Evolutionary conservation across 2,329 filamentous ascomycete genomes (phyloP), one percentile per base, ranked within the genome.

Genomic region (Arthrobotrys iridis): DNA sequence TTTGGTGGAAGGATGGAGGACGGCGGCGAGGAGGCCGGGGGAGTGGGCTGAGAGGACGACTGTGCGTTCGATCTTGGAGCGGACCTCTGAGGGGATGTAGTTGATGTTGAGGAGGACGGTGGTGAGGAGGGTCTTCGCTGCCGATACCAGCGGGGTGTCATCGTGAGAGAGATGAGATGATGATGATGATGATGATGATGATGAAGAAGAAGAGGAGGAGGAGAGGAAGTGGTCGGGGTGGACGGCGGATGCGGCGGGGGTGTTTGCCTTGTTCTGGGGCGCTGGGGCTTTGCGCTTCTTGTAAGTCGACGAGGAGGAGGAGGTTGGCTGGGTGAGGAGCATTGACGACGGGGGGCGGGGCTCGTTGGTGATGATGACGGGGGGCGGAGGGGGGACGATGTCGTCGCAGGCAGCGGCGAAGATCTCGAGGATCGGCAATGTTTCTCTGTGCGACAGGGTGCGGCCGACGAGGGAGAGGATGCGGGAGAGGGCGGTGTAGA

Each of bases 51-150:
- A 78, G 37, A 79, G 37, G 11, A 80, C 68, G 11, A 78, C 77
- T 3, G 78, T 78, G n/a, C 79, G 64, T 41, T 80, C 79, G 40
- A 80, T 68, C 45, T 78, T 78, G 4, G 65, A 78, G 18, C 79
- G 62, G 2, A 77, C 26, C 50, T 80, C 78, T 0, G 78, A 77
- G 4, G 74, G 73, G 22, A 79, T 52, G 18, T 63, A 64, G 67
- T 11, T 2, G 77, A 67, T 2, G 26, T 76, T 74, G 10, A 71
- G 45, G 4, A 80, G 63, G 3, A 64, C 71, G 2, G 76, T 76
- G 0, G 77, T 70, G 4, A 79, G 59, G 6, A 80, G 73, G 4
- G 28, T 41, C 24, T 71, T 64, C 0, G 78, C 79, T 3, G 77
- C 68, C 5, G 57, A 18, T 6, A 66, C 22, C 35, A 78, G 45